Evolutionary conservation across 176 grass and related monocot species (phyloP), one percentile per base, ranked within the genome.

Genomic region (Microstegium vimineum): DNA sequence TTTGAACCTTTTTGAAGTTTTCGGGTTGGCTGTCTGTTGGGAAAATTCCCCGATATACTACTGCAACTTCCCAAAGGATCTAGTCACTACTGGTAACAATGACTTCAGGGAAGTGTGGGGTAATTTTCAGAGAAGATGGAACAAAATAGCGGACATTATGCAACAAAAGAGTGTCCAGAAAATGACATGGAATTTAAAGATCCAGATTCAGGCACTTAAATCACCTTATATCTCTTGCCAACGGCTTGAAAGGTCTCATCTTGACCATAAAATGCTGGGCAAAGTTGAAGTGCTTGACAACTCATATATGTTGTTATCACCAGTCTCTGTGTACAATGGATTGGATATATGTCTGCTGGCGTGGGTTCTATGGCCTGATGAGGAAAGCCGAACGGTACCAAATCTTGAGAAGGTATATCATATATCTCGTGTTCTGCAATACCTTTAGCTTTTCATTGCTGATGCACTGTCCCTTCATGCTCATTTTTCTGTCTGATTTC

Each of bases 281-380:
- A 83, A 90, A 28, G 65, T 74, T 89, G 78, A 92, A 85, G 76
- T 93, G 69, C 62, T 91, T 67, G 90, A 94, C 74, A 88, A 66
- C 86, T 90, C 86, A 5, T 94, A 89, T 94, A 54, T 98, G 59
- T 86, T 81, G 43, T 38, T 98, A 74, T 86, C 86, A 73, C 75
- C 88, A 87, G 76, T 94, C 28, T 83, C 56, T 85, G 80, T 98
- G 66, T 81, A 90, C 73, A 85, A 79, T 84, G 92, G 90, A 79
- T 78, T 92, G 31, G 95, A 98, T 81, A 87, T 93, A 63, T 90
- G 90, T 62, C 87, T 98, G 78, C 66, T 83, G 25, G 82, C 90
- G 8, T 98, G 95, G 95, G 87, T 98, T 74, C 88, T 98, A 66
- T 94, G 88, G 92, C 95, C 95, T 80, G 95, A 98, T 43, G 92